Percentiles rank a stretch among this genome's conserved stretches.
These are phyloP conservation scores for Parietichytrium sp. DNA, from an alignment of 108 stramenopile genomes.

Conservation along the genomic window DNA sequence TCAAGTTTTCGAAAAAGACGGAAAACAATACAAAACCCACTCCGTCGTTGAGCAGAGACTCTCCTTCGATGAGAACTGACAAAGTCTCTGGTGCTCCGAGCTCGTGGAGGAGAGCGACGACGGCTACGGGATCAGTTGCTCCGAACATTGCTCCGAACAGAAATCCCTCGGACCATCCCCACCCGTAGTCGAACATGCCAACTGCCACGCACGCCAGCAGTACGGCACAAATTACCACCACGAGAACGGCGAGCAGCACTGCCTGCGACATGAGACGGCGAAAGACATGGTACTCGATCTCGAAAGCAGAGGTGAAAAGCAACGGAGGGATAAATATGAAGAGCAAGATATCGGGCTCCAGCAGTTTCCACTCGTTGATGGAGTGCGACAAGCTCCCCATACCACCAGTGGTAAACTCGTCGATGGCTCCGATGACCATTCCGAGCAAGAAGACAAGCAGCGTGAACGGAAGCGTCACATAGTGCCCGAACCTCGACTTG, in stretches of 20 bases:
- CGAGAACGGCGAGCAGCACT: conserved; percentile 80
- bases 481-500: conserved; percentile 43
- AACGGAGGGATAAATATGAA: conserved; percentile 83
- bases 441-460: conserved; percentile 74
- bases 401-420: not conserved
- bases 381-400: conserved; percentile 53
- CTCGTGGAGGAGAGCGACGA: conserved; percentile 53
- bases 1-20: conserved; percentile 41
- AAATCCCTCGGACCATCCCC: conserved; percentile 46
- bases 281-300: conserved; percentile 72
- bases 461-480: conserved; percentile 66
- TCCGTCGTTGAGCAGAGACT: conserved; percentile 66
- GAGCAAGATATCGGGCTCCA: conserved; percentile 72
- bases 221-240: conserved; percentile 49
- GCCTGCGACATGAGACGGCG: conserved; percentile 57
- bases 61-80: conserved; percentile 61
- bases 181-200: conserved; percentile 51
- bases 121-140: conserved; percentile 46
- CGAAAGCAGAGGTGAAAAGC: conserved; percentile 74
- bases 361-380: conserved; percentile 61
- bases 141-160: conserved; percentile 52
- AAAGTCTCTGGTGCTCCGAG: conserved; percentile 57
- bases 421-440: conserved; percentile 61
- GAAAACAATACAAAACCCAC: conserved; percentile 60
- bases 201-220: conserved; percentile 48